These are phyloP conservation scores for Colletotrichum sp. DNA, from an alignment of 2,329 filamentous ascomycete genomes.

Conservation along the genomic window DNA sequence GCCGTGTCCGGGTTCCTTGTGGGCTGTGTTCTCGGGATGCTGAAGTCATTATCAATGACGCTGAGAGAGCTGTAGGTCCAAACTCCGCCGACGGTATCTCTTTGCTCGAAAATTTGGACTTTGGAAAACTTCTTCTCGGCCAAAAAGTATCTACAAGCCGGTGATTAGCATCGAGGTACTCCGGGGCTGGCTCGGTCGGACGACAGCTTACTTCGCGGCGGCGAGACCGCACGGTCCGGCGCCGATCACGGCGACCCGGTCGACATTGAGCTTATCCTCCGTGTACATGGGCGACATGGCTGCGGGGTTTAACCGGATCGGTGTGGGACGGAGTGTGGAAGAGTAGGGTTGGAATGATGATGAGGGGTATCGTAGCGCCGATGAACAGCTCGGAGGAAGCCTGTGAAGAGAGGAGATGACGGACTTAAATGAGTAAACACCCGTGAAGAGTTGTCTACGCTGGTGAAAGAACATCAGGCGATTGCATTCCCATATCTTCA, in stretches of 20 bases:
- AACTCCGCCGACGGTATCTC: slow-evolving; percentile 67
- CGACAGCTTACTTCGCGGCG: slow-evolving; percentile 47
- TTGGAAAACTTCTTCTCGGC: slow-evolving; percentile 67
- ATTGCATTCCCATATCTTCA: background rate
- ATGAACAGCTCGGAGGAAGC: background rate
- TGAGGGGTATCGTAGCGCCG: background rate
- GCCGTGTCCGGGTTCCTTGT: slow-evolving; percentile 47
- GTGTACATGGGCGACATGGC: slow-evolving; percentile 23
- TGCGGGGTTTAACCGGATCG: background rate
- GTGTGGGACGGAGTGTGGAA: background rate
- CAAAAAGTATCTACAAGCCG: slow-evolving; percentile 62
- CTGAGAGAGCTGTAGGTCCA: slow-evolving; percentile 68
- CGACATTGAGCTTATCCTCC: slow-evolving; percentile 33
- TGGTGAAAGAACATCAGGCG: background rate
- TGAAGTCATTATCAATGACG: slow-evolving; percentile 23
- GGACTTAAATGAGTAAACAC: background rate
- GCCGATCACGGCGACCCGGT: slow-evolving; percentile 71
- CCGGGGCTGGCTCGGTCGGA: background rate
- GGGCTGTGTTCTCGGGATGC: slow-evolving; percentile 31
- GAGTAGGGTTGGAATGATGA: background rate
- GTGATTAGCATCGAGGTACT: background rate
- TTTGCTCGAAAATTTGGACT: slow-evolving; percentile 75
- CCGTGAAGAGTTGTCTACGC: background rate
- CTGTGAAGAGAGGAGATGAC: background rate
- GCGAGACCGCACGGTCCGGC: slow-evolving; percentile 73